These are phyloP conservation scores for Oenanthe javanica DNA, from an alignment of 140 eudicot species.

Conservation along the genomic window DNA sequence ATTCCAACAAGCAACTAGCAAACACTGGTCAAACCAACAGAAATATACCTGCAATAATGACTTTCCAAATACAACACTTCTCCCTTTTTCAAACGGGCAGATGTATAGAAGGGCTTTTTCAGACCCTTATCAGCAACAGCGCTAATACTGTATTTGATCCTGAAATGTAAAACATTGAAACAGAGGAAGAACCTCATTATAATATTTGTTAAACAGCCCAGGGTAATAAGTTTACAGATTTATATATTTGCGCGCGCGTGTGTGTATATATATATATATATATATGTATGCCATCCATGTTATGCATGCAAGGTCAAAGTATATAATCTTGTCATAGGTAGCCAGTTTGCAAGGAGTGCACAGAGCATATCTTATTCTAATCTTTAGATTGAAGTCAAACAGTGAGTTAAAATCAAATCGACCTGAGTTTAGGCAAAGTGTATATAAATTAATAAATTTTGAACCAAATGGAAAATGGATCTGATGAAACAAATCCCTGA, in stretches of 20 bases:
- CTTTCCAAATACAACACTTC: conserved; percentile 92
- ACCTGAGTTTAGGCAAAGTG: background rate
- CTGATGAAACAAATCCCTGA: background rate
- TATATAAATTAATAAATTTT: too few species aligned
- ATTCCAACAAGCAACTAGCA: background rate
- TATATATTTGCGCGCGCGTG: background rate
- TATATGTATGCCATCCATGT: background rate
- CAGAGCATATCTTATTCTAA: too few species aligned
- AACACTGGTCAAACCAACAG: background rate
- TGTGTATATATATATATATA: background rate
- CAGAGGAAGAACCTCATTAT: background rate
- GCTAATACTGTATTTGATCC: conserved; percentile 90
- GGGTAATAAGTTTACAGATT: background rate
- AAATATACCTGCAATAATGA: conserved; percentile 65
- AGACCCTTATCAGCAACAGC: conserved; percentile 96
- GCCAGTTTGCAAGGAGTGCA: background rate
- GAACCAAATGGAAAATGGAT: background rate
- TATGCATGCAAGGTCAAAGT: background rate
- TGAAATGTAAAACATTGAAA: conserved; percentile 19
- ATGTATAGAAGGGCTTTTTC: conserved; percentile 77
- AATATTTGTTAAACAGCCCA: background rate
- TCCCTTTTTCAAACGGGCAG: conserved; percentile 93
- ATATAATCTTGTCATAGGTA: background rate
- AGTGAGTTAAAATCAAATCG: background rate
- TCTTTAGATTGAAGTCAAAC: background rate